Conservation (phyloP, 2,329 filamentous ascomycete genomes). For the Xylariaceae sp. region DNA sequence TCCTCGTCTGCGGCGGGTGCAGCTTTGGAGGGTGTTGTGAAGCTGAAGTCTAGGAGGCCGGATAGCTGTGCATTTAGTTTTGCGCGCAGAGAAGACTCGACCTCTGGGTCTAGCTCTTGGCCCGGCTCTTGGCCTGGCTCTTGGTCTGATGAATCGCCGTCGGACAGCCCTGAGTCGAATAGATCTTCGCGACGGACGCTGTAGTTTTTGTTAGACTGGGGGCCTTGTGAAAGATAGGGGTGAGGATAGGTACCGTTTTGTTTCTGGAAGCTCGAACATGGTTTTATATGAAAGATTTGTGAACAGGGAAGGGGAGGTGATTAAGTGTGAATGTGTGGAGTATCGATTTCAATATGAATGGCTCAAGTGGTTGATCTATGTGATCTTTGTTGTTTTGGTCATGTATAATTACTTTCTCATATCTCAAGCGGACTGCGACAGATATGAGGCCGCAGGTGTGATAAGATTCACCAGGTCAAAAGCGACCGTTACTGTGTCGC, state of each 20-base stretch:
- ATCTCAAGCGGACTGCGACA: too few species aligned
- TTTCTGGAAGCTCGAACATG: constrained; percentile 50
- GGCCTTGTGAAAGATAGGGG: constrained; percentile 1
- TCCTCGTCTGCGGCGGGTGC: constrained; percentile 15
- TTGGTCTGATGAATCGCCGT: constrained; percentile 23
- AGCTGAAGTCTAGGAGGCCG: constrained; percentile 39
- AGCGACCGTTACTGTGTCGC: too few species aligned
- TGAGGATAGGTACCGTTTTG: constrained; percentile 41
- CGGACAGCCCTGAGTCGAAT: constrained; percentile 31
- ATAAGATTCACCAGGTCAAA: too few species aligned
- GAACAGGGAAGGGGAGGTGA: background rate
- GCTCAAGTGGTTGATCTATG: background rate
- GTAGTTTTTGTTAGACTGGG: constrained; percentile 12
- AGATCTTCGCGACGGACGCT: constrained; percentile 54
- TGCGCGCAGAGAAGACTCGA: constrained; percentile 37
- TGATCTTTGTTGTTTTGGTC: background rate
- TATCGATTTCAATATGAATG: background rate
- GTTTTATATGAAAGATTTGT: background rate
- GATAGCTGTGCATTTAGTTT: constrained; percentile 46
- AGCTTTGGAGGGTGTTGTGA: constrained; percentile 15
- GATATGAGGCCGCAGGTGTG: too few species aligned
- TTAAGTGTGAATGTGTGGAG: background rate
- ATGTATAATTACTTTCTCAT: background rate
- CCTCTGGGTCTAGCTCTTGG: constrained; percentile 17
- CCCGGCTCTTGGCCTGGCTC: constrained; percentile 24